phyloP scores from a whole-genome alignment of 345 rosid species.

The Salix brachista region DNA sequence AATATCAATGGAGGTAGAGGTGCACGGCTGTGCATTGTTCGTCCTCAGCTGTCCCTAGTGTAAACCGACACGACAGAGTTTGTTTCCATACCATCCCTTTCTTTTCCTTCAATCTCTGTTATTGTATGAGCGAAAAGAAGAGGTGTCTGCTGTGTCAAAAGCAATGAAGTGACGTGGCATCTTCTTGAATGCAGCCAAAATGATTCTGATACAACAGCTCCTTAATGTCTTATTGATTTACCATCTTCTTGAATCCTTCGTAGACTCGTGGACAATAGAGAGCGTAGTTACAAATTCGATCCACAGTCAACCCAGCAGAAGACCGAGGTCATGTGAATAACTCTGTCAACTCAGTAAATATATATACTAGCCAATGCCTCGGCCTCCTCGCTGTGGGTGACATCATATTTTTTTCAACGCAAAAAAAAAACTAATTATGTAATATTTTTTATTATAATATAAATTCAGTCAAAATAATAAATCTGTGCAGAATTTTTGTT shows the following conservation, averaged over 20 bases:
- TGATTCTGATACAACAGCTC: not conserved
- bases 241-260: not conserved
- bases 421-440: no score
- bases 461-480: no score
- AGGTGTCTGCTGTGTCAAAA: not conserved
- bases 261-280: no score
- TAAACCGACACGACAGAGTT: not conserved
- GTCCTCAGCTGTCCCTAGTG: conserved; percentile 49
- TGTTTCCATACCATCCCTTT: not conserved
- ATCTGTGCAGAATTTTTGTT: no score
- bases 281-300: no score
- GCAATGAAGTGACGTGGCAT: not conserved
- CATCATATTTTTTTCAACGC: no score
- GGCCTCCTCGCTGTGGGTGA: no score
- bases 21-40: conserved; percentile 59
- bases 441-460: no score
- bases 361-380: no score
- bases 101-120: not conserved
- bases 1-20: conserved; percentile 39
- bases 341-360: no score
- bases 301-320: no score
- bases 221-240: not conserved
- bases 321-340: no score
- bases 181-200: not conserved
- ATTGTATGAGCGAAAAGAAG: not conserved